These are phyloP conservation scores for Paraglomus brasilianum DNA, from an alignment of 192 early-diverging fungal species.

Conservation along the genomic window DNA sequence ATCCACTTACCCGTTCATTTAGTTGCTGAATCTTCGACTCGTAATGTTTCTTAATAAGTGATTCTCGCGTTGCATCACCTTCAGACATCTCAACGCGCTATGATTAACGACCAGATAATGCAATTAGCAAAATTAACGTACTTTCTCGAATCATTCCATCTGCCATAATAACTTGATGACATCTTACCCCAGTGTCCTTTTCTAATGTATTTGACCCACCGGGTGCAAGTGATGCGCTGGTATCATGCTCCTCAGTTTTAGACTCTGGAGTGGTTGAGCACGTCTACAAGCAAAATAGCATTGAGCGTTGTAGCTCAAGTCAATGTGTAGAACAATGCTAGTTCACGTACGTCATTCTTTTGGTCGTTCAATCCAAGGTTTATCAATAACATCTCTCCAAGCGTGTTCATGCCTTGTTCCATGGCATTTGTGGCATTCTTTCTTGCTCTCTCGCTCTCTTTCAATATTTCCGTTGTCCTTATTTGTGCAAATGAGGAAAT, in stretches of 20 bases:
- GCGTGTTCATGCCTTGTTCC: conserved; percentile 31
- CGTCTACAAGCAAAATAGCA: not conserved
- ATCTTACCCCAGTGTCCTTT: conserved; percentile 38
- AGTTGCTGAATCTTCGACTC: conserved; percentile 44
- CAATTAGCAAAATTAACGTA: not conserved
- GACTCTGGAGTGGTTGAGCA: not conserved
- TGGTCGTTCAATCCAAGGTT: conserved; percentile 39
- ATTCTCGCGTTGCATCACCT: conserved; percentile 31
- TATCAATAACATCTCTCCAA: conserved; percentile 34
- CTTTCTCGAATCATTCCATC: too few species aligned
- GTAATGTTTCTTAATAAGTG: conserved; percentile 47
- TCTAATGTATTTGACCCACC: conserved; percentile 15
- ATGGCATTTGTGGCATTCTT: conserved; percentile 30
- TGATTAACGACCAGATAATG: not conserved
- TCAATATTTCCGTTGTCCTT: conserved; percentile 34
- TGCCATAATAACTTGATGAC: conserved; percentile 12
- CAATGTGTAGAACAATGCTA: too few species aligned
- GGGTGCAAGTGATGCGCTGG: too few species aligned
- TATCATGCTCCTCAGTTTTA: too few species aligned
- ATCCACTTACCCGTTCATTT: conserved; percentile 34
- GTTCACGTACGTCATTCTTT: too few species aligned
- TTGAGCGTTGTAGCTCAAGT: not conserved
- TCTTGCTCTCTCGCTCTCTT: conserved; percentile 33
- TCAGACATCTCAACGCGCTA: conserved; percentile 1
- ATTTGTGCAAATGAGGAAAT: too few species aligned